Evolutionary conservation across 2,329 filamentous ascomycete genomes (phyloP).

Genomic region (Ambrosiella cleistominuta): DNA sequence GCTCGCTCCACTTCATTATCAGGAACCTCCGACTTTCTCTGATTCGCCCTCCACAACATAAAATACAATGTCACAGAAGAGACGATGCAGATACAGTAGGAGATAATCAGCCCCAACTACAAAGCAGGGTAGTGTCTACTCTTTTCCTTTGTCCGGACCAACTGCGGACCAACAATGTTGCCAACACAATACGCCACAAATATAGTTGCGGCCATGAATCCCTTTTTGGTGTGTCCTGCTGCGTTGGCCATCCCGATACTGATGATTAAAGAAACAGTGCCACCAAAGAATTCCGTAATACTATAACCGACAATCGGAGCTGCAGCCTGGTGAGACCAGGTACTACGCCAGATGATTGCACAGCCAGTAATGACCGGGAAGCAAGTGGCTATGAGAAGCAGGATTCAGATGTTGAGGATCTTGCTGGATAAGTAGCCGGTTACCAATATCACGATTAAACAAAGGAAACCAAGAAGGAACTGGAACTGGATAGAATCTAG

Average conservation of each 20-base stretch:
- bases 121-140: constrained; percentile 50
- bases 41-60: constrained; percentile 43
- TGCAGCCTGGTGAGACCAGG: constrained; percentile 45
- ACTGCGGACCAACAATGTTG: constrained; percentile 59
- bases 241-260: constrained; percentile 46
- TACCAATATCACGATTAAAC: constrained; percentile 45
- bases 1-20: constrained; percentile 39
- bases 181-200: constrained; percentile 58
- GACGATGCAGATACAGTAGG: constrained; percentile 49
- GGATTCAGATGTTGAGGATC: constrained; percentile 44
- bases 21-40: constrained; percentile 27
- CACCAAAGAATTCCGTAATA: constrained; percentile 56
- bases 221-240: constrained; percentile 62
- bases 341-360: constrained; percentile 54
- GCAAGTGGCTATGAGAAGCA: constrained; percentile 47
- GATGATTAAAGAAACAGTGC: constrained; percentile 43
- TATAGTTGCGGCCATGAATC: constrained; percentile 54
- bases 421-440: constrained; percentile 46
- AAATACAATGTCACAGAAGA: constrained; percentile 38
- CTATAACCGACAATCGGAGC: constrained; percentile 54
- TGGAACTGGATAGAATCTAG: constrained; percentile 54
- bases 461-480: constrained; percentile 55
- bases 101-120: constrained; percentile 51
- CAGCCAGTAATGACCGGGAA: constrained; percentile 60
- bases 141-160: constrained; percentile 50